phyloP scores from a whole-genome alignment of 139 green algal genomes.

The Diplosphaera chodatii region DNA sequence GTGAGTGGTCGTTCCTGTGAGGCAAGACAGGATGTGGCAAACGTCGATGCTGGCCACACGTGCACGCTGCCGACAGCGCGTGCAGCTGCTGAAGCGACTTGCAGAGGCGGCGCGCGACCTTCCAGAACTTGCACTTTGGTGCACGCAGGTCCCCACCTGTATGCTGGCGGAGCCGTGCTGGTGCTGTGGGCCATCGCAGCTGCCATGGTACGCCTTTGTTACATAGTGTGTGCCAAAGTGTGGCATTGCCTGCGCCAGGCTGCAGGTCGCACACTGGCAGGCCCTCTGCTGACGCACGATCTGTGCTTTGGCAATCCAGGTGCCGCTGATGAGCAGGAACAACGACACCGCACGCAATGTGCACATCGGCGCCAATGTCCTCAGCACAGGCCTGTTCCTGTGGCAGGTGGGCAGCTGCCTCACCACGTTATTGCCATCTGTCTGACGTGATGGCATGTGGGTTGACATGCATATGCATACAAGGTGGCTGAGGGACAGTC shows the following conservation, averaged over 20 bases:
- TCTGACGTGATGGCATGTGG: background rate
- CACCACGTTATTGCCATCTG: background rate
- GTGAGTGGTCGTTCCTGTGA: background rate
- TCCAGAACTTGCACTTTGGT: too few relatives aligned
- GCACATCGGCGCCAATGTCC: slow-evolving; percentile 89
- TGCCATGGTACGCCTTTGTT: slow-evolving; percentile 6
- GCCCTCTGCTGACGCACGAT: too few relatives aligned
- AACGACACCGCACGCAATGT: slow-evolving; percentile 78
- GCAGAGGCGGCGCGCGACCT: too few relatives aligned
- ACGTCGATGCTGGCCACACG: too few relatives aligned
- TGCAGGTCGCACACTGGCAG: background rate
- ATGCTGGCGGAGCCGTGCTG: slow-evolving; percentile 83
- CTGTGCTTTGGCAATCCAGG: slow-evolving; percentile 31
- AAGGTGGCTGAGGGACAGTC: too few relatives aligned
- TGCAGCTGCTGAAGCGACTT: too few relatives aligned
- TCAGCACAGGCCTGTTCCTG: slow-evolving; percentile 84
- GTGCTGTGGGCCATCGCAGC: slow-evolving; percentile 88
- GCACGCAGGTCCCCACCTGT: slow-evolving; percentile 93
- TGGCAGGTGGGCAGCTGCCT: slow-evolving; percentile 58
- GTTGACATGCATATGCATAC: background rate
- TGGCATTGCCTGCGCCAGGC: background rate
- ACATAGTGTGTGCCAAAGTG: background rate
- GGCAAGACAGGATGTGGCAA: too few relatives aligned
- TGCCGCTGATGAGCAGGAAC: slow-evolving; percentile 94
- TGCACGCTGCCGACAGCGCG: too few relatives aligned